These are phyloP conservation scores for Debaryomycetaceae sp. DNA, from an alignment of 1,139 yeast genomes.

Conservation along the genomic window DNA sequence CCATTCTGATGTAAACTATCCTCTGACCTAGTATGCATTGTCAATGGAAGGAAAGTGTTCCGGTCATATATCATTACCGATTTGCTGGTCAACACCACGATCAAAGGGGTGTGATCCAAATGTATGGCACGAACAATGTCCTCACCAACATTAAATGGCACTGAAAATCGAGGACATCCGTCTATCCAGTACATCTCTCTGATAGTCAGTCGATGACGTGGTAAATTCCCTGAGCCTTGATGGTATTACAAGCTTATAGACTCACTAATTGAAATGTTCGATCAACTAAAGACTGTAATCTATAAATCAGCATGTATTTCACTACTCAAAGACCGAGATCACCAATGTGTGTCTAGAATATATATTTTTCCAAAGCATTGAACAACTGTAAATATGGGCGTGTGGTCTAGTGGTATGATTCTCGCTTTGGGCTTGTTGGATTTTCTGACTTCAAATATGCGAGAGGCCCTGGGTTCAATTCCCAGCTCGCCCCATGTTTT, in stretches of 20 bases:
- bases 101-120: conserved; percentile 32
- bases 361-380: background rate
- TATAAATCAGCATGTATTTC: no score
- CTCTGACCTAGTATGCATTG: conserved; percentile 25
- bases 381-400: conserved; percentile 10
- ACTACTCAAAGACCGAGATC: background rate
- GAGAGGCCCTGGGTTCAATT: conserved; percentile 20
- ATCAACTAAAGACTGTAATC: no score
- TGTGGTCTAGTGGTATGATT: conserved; percentile 20
- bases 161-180: conserved; percentile 30
- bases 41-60: conserved; percentile 31
- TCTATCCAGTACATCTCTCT: conserved; percentile 36
- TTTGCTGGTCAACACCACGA: conserved; percentile 28
- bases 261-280: no score
- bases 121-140: conserved; percentile 22
- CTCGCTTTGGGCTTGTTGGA: conserved; percentile 16
- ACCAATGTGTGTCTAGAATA: background rate
- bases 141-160: conserved; percentile 22
- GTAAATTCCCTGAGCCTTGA: no score
- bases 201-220: no score
- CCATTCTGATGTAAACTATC: conserved; percentile 38
- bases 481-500: conserved; percentile 17
- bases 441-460: conserved; percentile 11
- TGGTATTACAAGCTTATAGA: no score
- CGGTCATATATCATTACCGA: conserved; percentile 28